Conservation (phyloP, 2,329 filamentous ascomycete species). For the Nemania sp. region DNA sequence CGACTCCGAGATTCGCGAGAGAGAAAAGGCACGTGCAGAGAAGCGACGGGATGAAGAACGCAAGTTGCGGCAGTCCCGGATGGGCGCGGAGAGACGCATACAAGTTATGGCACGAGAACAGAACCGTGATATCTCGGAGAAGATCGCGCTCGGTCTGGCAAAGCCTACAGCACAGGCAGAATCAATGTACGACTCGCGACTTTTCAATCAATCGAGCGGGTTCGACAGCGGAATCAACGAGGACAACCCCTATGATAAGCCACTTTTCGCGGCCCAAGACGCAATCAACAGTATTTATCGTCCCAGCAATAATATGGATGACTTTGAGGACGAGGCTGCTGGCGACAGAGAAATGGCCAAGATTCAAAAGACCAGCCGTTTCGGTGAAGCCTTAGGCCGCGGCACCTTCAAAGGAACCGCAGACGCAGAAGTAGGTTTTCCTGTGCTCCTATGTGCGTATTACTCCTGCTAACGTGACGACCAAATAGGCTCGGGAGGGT, state of each 20-base stretch:
- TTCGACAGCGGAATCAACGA: constrained; percentile 95
- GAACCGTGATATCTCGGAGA: constrained; percentile 95
- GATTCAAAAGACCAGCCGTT: constrained; percentile 83
- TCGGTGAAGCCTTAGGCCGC: constrained; percentile 82
- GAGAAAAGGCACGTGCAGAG: constrained; percentile 78
- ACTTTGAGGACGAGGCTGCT: constrained; percentile 76
- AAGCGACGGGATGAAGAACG: constrained; percentile 81
- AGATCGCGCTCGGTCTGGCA: constrained; percentile 89
- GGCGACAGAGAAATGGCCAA: constrained; percentile 84
- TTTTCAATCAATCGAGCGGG: constrained; percentile 93
- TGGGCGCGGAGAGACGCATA: constrained; percentile 90
- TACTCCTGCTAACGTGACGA: constrained; percentile 39
- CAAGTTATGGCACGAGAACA: constrained; percentile 95
- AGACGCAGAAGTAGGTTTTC: constrained; percentile 71
- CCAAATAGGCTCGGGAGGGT: constrained; percentile 71
- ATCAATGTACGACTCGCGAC: constrained; percentile 92
- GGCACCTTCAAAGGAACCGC: constrained; percentile 89
- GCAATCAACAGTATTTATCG: constrained; percentile 94
- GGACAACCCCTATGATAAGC: constrained; percentile 96
- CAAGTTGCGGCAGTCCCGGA: constrained; percentile 88
- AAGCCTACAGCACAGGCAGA: constrained; percentile 93
- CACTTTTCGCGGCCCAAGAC: constrained; percentile 92
- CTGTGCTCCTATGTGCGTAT: constrained; percentile 5
- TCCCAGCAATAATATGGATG: constrained; percentile 73
- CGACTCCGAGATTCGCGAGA: constrained; percentile 72